Evolutionary conservation across 2,329 filamentous ascomycete species (phyloP), one percentile per base, ranked within the genome.

Genomic region (Knufia petricola): DNA sequence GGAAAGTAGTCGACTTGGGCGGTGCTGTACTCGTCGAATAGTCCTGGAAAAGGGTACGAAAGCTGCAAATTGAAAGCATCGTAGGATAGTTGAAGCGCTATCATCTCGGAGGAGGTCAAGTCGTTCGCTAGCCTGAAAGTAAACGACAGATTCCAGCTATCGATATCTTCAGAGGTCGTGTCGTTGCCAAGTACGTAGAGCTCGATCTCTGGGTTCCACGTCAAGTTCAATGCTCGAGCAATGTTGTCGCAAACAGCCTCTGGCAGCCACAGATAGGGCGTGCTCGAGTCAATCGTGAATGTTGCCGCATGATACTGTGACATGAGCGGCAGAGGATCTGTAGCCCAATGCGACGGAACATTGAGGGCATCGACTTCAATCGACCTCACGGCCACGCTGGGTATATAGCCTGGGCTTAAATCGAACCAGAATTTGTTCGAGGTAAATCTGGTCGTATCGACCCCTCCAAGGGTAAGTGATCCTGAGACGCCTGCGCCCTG

Each of bases 251-350:
- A 69, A 8, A 64, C 58, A 12, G 55, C 52, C 4, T 58, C 51
- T 2, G 68, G 67, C 37, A 70, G 60, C 59, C 63, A 69, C 6
- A 69, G 45, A 51, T 65, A 67, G 6, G 68, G 63, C 8, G 65
- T 63, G 1, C 64, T 66, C 1, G 67, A 66, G 49, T 70, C 67
- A 17, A 70, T 63, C n/a, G 53, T 59, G 49, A 62, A 63, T 2
- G 58, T 53, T 2, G 55, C 54, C 20, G 51, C 49, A 24, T 59
- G 36, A 50, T 47, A 30, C 50, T 47, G 23, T 52, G 52, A 39
- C 40, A 56, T 13, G 36, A 59, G 55, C n/a, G 55, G 47, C 45
- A 57, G 39, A 7, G 58, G 55, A 46, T 56, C 58, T n/a, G 49
- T 54, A 26, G 50, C 23, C 58, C 57, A 60, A 47, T 52, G 55